Evolutionary conservation across 352 stramenopile species (phyloP).

Genomic region (Hyaloperonospora brassicae): DNA sequence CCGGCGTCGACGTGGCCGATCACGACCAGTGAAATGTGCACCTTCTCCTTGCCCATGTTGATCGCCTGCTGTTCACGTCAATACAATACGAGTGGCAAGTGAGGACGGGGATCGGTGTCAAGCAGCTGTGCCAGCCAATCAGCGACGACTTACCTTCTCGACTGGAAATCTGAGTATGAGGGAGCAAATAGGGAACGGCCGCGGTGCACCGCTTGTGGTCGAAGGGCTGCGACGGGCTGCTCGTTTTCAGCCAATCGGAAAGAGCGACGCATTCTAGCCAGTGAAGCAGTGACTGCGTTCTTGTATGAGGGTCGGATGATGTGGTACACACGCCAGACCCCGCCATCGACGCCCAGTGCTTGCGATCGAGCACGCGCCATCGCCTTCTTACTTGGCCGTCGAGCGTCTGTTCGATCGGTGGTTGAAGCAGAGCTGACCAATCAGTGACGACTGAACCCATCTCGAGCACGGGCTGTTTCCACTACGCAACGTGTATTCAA

Average conservation of each 20-base stretch:
- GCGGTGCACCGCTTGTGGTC: background rate
- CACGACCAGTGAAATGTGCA: slow-evolving; percentile 90
- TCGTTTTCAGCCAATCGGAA: slow-evolving; percentile 1
- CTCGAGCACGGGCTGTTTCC: no score
- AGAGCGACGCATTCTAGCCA: background rate
- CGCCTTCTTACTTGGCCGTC: no score
- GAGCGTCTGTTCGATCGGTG: no score
- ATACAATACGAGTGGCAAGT: no score
- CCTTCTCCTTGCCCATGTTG: slow-evolving; percentile 63
- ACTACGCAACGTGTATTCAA: no score
- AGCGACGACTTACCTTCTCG: slow-evolving; percentile 29
- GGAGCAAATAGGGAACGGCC: background rate
- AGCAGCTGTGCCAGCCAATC: no score
- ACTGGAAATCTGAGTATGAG: slow-evolving; percentile 39
- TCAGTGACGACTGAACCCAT: no score
- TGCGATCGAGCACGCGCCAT: no score
- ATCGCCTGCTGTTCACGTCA: no score
- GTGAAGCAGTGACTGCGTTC: slow-evolving; percentile 1
- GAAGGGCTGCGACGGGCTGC: background rate
- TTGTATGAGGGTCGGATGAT: slow-evolving; percentile 1
- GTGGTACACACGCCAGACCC: slow-evolving; percentile 21
- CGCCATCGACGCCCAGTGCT: no score
- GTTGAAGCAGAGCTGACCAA: no score
- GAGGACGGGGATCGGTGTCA: no score
- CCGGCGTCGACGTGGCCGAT: slow-evolving; percentile 96